Base-by-base conservation (phyloP, 495 filamentous ascomycete species). In the Hypoxylon cercidicola region DNA sequence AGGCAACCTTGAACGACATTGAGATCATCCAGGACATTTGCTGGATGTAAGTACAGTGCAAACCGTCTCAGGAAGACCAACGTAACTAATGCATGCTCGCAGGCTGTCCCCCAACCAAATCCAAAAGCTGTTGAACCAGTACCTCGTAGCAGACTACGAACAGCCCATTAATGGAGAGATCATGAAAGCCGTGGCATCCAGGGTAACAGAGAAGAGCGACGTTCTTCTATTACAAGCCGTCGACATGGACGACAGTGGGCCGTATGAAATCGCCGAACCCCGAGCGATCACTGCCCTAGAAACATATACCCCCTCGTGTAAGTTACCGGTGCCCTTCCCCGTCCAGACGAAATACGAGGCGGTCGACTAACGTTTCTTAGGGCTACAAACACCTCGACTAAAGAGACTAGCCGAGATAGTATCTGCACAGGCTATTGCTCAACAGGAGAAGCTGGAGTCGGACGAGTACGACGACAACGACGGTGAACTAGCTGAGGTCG, bases 11-110 rank as follows among this genome's bases (percentile, higher is more conserved):
- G 71, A 97, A 97, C 76, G 96, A 99, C 74, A 99, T 99, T 71
- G 96, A 98, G 77, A 99, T 99, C 67, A 99, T 99, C 60, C 96
- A 99, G 81, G 96, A 99, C 74, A 99, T 99, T 62, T 99, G 96
- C 83, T 99, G 96, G 96, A 98, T 98, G 95, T 94, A 78, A 85
- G 88, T 84, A 39, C 11, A 55, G 41, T 32, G 20, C 2, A 12
- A 43, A 53, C 34, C 21, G 9, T 15, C 1, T 54, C 15, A 18
- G 51, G 6, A 34, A 10, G 21, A 12, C 19, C 0, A 10, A 6
- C 30, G 21, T 55, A 16, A n/a, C 73, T 76, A 60, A 76, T 58
- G 30, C 13, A 8, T 13, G 13, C 39, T 28, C 51, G 19, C 55
- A 92, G 91, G 92, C 88, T 99, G 37, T 97, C 95, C 0, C 93